Evolutionary conservation across 108 stramenopile species (phyloP), one percentile per base, ranked within the genome.

Genomic region (Cyclotella cryptica): DNA sequence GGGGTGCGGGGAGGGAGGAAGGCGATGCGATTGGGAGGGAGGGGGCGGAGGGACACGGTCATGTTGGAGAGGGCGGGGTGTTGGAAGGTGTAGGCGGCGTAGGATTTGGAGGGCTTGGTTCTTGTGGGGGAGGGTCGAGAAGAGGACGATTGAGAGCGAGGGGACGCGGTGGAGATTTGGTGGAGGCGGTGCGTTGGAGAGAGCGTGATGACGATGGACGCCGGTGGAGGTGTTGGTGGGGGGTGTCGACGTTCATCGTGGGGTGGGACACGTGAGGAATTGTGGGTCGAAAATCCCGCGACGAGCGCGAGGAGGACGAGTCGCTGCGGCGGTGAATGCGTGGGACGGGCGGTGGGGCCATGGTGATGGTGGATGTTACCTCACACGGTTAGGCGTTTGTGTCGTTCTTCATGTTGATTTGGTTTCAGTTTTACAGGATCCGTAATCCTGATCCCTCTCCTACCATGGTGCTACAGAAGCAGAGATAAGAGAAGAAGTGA

Each of bases 321-420:
- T 26, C 24, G 8, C 49, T 19, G 22, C 55, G 55, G 19, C 55
- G 55, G 55, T 57, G 55, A 2, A 57, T 57, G 55, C 55, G 19
- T 57, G 55, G 55, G 22, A 57, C 55, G 24, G 55, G 55, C 3
- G 55, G 55, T 12, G 55, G 53, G 7, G 55, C 49, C 55, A 57
- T 57, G 55, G 21, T 24, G 19, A 35, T 6, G 35, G 35, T 6
- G 6, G 35, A 35, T 35, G 2, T 35, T 35, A 6, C 35, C 35
- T 35, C 6, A 3, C 40, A n/a, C 5, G n/a, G n/a, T n/a, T n/a
- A n/a, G n/a, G n/a, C n/a, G n/a, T n/a, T n/a, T n/a, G n/a, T n/a
- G n/a, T n/a, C n/a, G n/a, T n/a, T n/a, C n/a, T n/a, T n/a, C n/a
- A n/a, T n/a, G n/a, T n/a, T n/a, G n/a, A n/a, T n/a, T n/a, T n/a